These are phyloP conservation scores for Dendrobium catenatum DNA, from an alignment of 106 monocot genomes.

Conservation along the genomic window DNA sequence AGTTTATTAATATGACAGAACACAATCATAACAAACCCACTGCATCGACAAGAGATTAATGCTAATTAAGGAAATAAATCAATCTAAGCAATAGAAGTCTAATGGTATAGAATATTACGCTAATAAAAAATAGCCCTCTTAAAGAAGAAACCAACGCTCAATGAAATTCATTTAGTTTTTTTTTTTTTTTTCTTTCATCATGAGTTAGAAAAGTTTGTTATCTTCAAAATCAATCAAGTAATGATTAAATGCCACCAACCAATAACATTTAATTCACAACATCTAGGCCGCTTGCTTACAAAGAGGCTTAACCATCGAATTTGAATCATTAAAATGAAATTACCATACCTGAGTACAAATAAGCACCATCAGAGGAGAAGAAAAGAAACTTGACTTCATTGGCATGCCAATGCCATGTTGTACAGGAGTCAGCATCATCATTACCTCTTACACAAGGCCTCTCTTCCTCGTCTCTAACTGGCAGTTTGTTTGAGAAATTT, in stretches of 20 bases:
- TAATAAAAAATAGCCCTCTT: not conserved
- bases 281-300: not conserved
- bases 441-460: slow-evolving; percentile 55
- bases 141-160: not conserved
- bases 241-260: not conserved
- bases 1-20: not conserved
- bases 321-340: not conserved
- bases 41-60: not conserved
- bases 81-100: not conserved
- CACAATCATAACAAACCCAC: not conserved
- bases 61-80: not conserved
- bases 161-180: not conserved
- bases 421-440: slow-evolving; percentile 75
- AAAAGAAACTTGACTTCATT: slow-evolving; percentile 57
- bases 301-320: not conserved
- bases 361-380: slow-evolving; percentile 87
- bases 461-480: slow-evolving; percentile 34
- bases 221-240: not conserved
- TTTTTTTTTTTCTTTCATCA: not conserved
- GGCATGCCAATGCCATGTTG: slow-evolving; percentile 98
- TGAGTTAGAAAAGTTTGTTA: not conserved
- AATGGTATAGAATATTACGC: not conserved
- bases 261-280: not conserved
- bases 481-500: slow-evolving; percentile 30
- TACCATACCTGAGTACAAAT: slow-evolving; percentile 87